Evolutionary conservation across 2,329 filamentous ascomycete species (phyloP).

Genomic region (Lachnellula occidentalis): DNA sequence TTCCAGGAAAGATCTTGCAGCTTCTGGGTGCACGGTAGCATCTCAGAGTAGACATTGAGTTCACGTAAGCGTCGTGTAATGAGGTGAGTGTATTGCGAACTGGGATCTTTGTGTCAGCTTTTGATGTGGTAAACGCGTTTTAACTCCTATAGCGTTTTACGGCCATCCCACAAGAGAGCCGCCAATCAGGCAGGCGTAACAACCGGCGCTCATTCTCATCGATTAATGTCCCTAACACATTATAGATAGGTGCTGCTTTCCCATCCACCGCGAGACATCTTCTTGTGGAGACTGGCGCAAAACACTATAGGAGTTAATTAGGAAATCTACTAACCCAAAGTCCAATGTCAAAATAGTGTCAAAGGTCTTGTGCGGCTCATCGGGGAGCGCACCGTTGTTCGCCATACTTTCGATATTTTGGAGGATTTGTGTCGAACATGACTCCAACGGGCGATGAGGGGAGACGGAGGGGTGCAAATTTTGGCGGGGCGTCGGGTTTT

Average conservation of each 20-base stretch:
- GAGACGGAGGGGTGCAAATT: background rate
- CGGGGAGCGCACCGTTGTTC: conserved; percentile 13
- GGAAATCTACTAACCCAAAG: conserved; percentile 44
- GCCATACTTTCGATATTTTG: conserved; percentile 8
- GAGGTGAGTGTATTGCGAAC: conserved; percentile 67
- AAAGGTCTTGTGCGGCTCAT: conserved; percentile 28
- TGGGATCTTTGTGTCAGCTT: conserved; percentile 15
- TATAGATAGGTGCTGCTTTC: no score
- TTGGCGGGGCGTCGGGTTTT: background rate
- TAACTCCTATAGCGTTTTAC: no score
- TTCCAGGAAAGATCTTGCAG: conserved; percentile 69
- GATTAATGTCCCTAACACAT: no score
- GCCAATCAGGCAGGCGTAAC: no score
- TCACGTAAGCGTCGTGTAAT: conserved; percentile 59
- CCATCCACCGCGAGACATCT: no score
- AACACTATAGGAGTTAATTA: no score
- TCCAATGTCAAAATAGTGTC: conserved; percentile 65
- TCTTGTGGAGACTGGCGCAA: no score
- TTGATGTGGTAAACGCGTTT: background rate
- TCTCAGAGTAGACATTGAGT: conserved; percentile 78
- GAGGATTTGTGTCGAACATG: background rate
- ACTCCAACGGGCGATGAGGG: background rate
- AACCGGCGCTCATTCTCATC: no score
- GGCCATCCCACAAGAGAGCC: no score
- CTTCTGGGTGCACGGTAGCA: conserved; percentile 84